Evolutionary conservation across 495 filamentous ascomycete genomes (phyloP).

Genomic region (Penicillium canescens): DNA sequence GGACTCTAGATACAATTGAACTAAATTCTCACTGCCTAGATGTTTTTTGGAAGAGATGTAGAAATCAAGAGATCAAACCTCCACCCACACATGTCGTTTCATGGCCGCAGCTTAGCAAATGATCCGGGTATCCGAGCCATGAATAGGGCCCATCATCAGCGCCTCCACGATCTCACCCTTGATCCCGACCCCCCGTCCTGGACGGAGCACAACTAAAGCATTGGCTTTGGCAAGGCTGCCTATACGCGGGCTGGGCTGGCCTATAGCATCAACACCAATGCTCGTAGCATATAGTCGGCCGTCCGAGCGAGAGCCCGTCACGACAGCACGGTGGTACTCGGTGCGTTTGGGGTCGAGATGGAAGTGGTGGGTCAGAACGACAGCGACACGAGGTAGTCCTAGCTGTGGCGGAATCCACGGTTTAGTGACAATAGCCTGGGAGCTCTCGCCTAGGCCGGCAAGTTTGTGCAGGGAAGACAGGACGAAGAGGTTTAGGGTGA

Average conservation of each 20-base stretch:
- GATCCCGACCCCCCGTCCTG: conserved; percentile 45
- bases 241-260: conserved; percentile 83
- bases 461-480: conserved; percentile 80
- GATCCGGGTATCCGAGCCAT: conserved; percentile 27
- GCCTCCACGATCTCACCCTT: conserved; percentile 61
- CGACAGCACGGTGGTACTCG: conserved; percentile 83
- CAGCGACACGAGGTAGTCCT: conserved; percentile 71
- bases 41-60: too few relatives aligned
- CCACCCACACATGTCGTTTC: too few relatives aligned
- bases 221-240: conserved; percentile 88
- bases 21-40: too few relatives aligned
- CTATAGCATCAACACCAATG: conserved; percentile 64
- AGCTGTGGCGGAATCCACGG: conserved; percentile 40
- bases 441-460: conserved; percentile 40
- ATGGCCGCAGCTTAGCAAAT: conserved; percentile 14
- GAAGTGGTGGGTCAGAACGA: conserved; percentile 71
- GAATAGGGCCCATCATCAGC: conserved; percentile 56
- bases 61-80: too few relatives aligned
- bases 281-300: conserved; percentile 75
- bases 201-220: conserved; percentile 76
- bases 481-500: conserved; percentile 92
- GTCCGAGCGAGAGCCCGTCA: conserved; percentile 57
- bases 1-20: too few relatives aligned
- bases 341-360: conserved; percentile 68
- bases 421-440: conserved; percentile 21